Evolutionary conservation across 495 filamentous ascomycete species (phyloP).

Genomic region (Penicillium fimorum): DNA sequence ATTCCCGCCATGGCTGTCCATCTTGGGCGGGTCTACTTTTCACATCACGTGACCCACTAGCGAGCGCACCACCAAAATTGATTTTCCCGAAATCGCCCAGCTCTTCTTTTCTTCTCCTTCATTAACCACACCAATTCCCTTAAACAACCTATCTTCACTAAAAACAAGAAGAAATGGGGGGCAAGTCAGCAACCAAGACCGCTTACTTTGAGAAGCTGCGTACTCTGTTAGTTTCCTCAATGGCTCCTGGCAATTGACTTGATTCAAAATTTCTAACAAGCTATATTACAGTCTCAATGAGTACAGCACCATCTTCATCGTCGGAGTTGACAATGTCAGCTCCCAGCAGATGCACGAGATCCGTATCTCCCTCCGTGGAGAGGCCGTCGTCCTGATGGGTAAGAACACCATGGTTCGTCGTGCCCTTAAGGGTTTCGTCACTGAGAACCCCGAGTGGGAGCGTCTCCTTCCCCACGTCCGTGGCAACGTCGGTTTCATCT

Average conservation of each 20-base stretch:
- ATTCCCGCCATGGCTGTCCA: slow-evolving; percentile 16
- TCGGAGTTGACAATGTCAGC: slow-evolving; percentile 91
- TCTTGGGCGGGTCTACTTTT: slow-evolving; percentile 7
- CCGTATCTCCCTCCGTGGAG: slow-evolving; percentile 77
- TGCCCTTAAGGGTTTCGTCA: slow-evolving; percentile 92
- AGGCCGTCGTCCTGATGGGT: slow-evolving; percentile 96
- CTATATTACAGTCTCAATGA: slow-evolving; percentile 59
- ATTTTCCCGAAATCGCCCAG: slow-evolving; percentile 31
- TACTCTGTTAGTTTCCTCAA: slow-evolving; percentile 42
- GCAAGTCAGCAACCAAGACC: slow-evolving; percentile 89
- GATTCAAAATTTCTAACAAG: background rate
- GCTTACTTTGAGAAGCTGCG: slow-evolving; percentile 99
- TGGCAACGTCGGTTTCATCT: slow-evolving; percentile 99
- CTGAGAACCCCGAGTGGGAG: slow-evolving; percentile 93
- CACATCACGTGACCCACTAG: slow-evolving; percentile 40
- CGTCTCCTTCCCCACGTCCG: slow-evolving; percentile 92
- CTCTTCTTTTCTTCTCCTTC: slow-evolving; percentile 22
- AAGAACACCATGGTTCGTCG: slow-evolving; percentile 99
- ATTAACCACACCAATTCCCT: slow-evolving; percentile 58
- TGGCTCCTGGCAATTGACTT: background rate
- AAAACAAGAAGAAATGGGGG: slow-evolving; percentile 97
- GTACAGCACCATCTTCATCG: slow-evolving; percentile 96
- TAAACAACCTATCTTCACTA: slow-evolving; percentile 95
- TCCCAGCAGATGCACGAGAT: slow-evolving; percentile 99
- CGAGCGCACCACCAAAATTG: slow-evolving; percentile 42